Evolutionary conservation across 257 asterid species (phyloP).

Genomic region (Rehmannia glutinosa): DNA sequence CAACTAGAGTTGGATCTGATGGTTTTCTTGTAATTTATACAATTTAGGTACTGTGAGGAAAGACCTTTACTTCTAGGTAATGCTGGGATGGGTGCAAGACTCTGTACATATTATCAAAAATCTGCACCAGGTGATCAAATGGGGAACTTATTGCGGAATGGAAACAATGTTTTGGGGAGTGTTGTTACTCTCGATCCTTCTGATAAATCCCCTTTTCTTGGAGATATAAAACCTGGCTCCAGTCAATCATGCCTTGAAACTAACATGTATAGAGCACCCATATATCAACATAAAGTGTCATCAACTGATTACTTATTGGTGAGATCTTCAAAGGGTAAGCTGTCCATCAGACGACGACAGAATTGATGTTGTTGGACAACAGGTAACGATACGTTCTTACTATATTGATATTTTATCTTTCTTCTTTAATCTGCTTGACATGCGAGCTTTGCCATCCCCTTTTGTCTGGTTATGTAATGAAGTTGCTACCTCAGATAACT

Average conservation of each 20-base stretch:
- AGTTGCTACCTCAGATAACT: constrained; percentile 7
- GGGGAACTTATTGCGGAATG: constrained; percentile 73
- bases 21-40: constrained; percentile 18
- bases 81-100: constrained; percentile 98
- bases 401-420: neutral
- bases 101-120: constrained; percentile 94
- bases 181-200: constrained; percentile 82
- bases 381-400: constrained; percentile 43
- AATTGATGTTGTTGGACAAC: constrained; percentile 97
- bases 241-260: constrained; percentile 92
- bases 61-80: constrained; percentile 96
- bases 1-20: constrained; percentile 16
- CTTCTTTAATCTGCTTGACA: constrained; percentile 17
- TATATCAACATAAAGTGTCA: constrained; percentile 83
- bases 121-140: constrained; percentile 66
- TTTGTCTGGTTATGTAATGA: neutral
- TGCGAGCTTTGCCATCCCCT: neutral
- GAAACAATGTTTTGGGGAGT: constrained; percentile 76
- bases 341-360: constrained; percentile 97
- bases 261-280: constrained; percentile 94
- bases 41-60: constrained; percentile 90
- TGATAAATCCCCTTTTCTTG: constrained; percentile 96
- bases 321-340: constrained; percentile 98
- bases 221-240: constrained; percentile 90
- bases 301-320: constrained; percentile 90